A percentile compares a stretch with the other conserved stretches of the same genome.
Conservation (phyloP, 106 monocot species). For the Apostasia shenzhenica region DNA sequence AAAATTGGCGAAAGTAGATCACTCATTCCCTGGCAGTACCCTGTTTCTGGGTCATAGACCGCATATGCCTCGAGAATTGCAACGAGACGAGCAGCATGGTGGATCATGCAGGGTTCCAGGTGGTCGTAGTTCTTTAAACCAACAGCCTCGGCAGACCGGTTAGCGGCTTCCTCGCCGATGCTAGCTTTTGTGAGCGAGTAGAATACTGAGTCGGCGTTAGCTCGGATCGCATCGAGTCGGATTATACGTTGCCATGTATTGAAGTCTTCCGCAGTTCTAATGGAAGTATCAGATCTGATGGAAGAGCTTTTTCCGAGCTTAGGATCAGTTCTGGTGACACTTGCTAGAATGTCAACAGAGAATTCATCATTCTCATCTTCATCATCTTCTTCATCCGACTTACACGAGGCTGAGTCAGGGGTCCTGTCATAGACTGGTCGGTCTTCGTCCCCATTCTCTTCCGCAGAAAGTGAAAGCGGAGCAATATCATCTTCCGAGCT, state of each 20-base stretch:
- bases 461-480: slow-evolving; percentile 14
- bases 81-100: slow-evolving; percentile 76
- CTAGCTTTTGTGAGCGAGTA: slow-evolving; percentile 41
- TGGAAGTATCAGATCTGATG: slow-evolving; percentile 22
- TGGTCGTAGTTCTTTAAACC: slow-evolving; percentile 66
- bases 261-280: slow-evolving; percentile 53
- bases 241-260: slow-evolving; percentile 86
- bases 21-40: slow-evolving; percentile 97
- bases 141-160: slow-evolving; percentile 33
- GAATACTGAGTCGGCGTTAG: slow-evolving; percentile 72
- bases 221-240: slow-evolving; percentile 70
- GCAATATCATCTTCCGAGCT: slow-evolving; percentile 21
- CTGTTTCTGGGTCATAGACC: slow-evolving; percentile 71
- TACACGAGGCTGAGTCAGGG: slow-evolving; percentile 10
- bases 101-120: slow-evolving; percentile 68
- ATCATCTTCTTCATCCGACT: slow-evolving; percentile 10
- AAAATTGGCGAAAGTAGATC: slow-evolving; percentile 75
- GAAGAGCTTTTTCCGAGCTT: slow-evolving; percentile 19
- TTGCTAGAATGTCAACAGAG: slow-evolving; percentile 25
- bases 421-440: slow-evolving; percentile 15
- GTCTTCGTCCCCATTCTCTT: slow-evolving; percentile 12
- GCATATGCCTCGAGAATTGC: slow-evolving; percentile 79
- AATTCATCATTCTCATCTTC: slow-evolving; percentile 34
- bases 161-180: slow-evolving; percentile 40
- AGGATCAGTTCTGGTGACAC: slow-evolving; percentile 21